These are phyloP conservation scores for Aspergillaceae sp. DNA, from an alignment of 2,329 filamentous ascomycete species.

Conservation along the genomic window DNA sequence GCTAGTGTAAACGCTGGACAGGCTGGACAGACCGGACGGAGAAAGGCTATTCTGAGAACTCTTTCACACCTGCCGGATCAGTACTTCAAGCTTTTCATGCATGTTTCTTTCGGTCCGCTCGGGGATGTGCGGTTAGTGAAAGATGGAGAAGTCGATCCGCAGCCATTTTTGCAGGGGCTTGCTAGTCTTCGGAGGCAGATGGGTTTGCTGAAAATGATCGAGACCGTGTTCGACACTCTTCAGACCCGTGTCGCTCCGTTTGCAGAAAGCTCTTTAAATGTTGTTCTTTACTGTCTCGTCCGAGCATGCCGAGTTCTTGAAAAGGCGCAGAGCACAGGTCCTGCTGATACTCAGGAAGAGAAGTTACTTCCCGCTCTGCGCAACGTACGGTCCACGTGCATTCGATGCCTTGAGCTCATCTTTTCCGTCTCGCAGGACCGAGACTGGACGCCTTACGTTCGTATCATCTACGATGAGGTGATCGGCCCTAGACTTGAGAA, in stretches of 20 bases:
- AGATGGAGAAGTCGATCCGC: constrained; percentile 41
- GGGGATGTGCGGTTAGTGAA: constrained; percentile 52
- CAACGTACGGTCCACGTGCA: constrained; percentile 50
- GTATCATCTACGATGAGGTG: constrained; percentile 63
- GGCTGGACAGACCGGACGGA: constrained; percentile 70
- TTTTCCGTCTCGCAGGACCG: constrained; percentile 65
- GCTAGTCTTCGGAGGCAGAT: constrained; percentile 70
- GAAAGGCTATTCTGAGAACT: constrained; percentile 64
- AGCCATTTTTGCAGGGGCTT: constrained; percentile 50
- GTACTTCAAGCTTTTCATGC: constrained; percentile 72
- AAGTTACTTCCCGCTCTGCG: constrained; percentile 28
- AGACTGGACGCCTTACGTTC: constrained; percentile 64
- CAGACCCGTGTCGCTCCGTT: constrained; percentile 64
- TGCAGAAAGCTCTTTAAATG: constrained; percentile 60
- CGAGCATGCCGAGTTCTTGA: constrained; percentile 53
- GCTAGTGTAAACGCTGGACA: constrained; percentile 68
- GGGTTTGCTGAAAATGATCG: constrained; percentile 85
- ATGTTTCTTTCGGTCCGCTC: constrained; percentile 69
- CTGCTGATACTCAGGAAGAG: constrained; percentile 22
- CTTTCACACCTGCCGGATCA: constrained; percentile 66
- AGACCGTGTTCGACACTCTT: constrained; percentile 75
- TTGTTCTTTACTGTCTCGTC: constrained; percentile 73
- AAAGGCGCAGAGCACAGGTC: constrained; percentile 20
- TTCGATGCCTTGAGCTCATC: constrained; percentile 73
- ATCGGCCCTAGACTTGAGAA: constrained; percentile 69